Base-by-base conservation (phyloP, 805 yeast species). In the Saccharomyces paradoxus region DNA sequence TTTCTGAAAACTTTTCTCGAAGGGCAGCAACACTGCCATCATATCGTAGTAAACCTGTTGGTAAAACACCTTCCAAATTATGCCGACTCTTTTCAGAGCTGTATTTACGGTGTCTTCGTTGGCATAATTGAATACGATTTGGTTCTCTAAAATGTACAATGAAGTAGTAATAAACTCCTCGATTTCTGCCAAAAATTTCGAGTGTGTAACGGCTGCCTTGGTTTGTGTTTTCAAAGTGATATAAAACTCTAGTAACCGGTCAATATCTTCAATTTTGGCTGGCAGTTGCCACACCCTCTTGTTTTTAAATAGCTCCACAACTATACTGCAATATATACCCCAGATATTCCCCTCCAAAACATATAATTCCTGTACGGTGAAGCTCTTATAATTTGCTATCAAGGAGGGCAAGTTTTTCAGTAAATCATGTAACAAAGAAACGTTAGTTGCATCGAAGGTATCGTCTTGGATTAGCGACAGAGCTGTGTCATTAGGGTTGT, bases 1-100 rank as follows among this genome's bases (percentile, higher is more conserved):
- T 3, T 53, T 49, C 30, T 55, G 63, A 7, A 66, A 66, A 50
- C 64, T 67, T 2, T 55, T 55, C 5, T 69, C 75, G 24, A 86
- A 62, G 0, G 91, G 91, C 32, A 83, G 59, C 50, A 86, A 77
- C 0, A 82, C 77, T 0, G 86, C 86, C 56, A 82, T 78, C 21
- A 84, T 69, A 61, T 82, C 82, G 52, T 81, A 82, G 51, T 79
- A 75, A 1, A 82, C 76, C 41, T 77, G 75, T n/a, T 73, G 72
- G 58, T 77, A 80, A 63, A 84, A 85, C 27, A 70, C 70, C 17
- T 75, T 76, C 90, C 90, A 85, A 2, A 81, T 72, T 1, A 74
- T 62, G 2, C 77, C 71, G 8, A 71, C 71, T 62, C 70, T 69
- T 53, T 65, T 69, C 46, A 66, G 58, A 8, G 73, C 65, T 50